Percentiles rank a stretch among this genome's conserved stretches.
Conservation (phyloP, 164 flowering plant genomes). For the Liquidambar formosana region DNA sequence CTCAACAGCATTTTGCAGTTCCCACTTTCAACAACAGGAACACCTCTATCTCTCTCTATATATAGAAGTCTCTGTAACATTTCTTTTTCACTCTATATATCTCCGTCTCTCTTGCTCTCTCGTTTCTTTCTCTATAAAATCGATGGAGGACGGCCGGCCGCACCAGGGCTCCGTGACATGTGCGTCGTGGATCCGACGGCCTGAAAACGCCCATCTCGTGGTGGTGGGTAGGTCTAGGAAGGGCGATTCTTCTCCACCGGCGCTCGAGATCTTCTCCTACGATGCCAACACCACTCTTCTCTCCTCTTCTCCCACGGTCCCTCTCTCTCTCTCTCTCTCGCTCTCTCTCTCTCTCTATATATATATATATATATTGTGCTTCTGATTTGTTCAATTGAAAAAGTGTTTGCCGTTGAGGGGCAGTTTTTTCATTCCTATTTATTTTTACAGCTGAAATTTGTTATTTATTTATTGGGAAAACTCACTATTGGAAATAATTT, state of each 20-base stretch:
- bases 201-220: slow-evolving; percentile 64
- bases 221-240: slow-evolving; percentile 53
- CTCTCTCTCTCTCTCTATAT: not conserved
- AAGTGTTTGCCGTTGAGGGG: too few relatives aligned
- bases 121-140: not conserved
- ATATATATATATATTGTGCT: too few relatives aligned
- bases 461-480: not conserved
- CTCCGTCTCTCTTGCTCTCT: too few relatives aligned
- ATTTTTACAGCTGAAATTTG: not conserved
- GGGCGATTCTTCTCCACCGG: slow-evolving; percentile 32
- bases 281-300: slow-evolving; percentile 59
- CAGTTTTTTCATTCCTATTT: not conserved
- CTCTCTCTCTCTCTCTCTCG: slow-evolving; percentile 2
- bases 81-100: too few relatives aligned
- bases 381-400: too few relatives aligned
- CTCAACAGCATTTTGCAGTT: too few relatives aligned
- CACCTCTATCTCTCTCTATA: too few relatives aligned
- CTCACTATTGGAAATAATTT: too few relatives aligned
- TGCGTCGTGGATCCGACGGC: slow-evolving; percentile 86
- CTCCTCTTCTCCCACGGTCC: slow-evolving; percentile 75
- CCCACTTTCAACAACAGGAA: too few relatives aligned
- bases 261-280: slow-evolving; percentile 73
- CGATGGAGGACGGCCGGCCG: slow-evolving; percentile 39
- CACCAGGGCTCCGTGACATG: slow-evolving; percentile 54
- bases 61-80: too few relatives aligned